phyloP scores from a whole-genome alignment of 441 rosid genomes.

The Aleurites moluccanus region DNA sequence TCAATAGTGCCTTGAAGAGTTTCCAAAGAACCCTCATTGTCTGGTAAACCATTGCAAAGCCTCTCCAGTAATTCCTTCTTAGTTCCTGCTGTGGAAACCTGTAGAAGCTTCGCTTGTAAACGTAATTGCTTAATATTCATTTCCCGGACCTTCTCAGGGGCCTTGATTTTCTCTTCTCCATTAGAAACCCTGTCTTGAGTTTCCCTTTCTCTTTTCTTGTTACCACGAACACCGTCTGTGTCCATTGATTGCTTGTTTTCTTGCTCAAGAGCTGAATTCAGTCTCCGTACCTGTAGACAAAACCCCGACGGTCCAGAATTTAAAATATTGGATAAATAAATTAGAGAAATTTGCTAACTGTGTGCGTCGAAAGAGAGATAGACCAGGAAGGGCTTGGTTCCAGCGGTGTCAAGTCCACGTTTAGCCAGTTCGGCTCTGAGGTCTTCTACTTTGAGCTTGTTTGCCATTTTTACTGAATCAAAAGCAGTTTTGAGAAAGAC shows the following conservation, averaged over 20 bases:
- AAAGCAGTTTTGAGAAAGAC: not conserved
- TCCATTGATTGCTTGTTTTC: constrained; percentile 31
- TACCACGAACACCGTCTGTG: constrained; percentile 11
- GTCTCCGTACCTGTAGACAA: constrained; percentile 50
- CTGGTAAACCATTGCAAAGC: constrained; percentile 39
- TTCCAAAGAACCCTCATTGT: constrained; percentile 18
- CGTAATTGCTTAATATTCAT: constrained; percentile 67
- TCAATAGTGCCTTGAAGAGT: constrained; percentile 33
- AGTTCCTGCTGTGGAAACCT: constrained; percentile 51
- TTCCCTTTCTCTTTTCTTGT: constrained; percentile 46
- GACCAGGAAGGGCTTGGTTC: constrained; percentile 57
- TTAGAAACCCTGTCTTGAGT: constrained; percentile 28
- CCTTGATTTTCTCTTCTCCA: constrained; percentile 41
- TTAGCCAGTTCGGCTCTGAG: constrained; percentile 59
- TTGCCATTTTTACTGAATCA: constrained; percentile 38
- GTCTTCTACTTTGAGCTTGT: constrained; percentile 57
- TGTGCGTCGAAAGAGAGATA: not conserved
- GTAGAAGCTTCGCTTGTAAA: constrained; percentile 52
- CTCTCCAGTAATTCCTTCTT: constrained; percentile 59
- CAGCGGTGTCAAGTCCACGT: constrained; percentile 57
- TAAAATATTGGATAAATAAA: not conserved
- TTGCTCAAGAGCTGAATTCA: constrained; percentile 48
- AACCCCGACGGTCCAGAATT: not conserved
- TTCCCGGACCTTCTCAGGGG: constrained; percentile 42
- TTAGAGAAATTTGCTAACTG: not conserved